A percentile compares a stretch with the other conserved stretches of the same genome.
phyloP scores from a whole-genome alignment of 2,329 filamentous ascomycete genomes.

The Elsinoe necatrix region DNA sequence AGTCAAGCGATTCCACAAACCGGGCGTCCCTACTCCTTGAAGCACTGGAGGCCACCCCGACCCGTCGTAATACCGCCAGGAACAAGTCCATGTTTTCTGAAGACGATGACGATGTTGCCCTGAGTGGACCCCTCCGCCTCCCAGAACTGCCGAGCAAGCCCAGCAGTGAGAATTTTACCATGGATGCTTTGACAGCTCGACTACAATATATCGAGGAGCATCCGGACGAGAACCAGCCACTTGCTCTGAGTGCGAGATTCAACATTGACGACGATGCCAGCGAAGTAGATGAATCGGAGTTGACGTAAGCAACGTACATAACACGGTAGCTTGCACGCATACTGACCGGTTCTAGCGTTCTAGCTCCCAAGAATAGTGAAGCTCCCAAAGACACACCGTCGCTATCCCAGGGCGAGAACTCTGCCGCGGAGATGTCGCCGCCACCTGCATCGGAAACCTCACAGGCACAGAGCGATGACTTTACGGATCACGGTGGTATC shows the following conservation, averaged over 20 bases:
- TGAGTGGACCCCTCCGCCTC: constrained; percentile 31
- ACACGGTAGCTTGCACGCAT: neutral
- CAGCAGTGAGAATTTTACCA: constrained; percentile 29
- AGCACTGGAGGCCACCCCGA: constrained; percentile 30
- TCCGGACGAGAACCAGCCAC: constrained; percentile 27
- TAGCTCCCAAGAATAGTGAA: neutral
- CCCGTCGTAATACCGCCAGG: constrained; percentile 29
- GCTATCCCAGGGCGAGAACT: constrained; percentile 5
- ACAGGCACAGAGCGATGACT: constrained; percentile 17
- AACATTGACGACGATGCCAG: constrained; percentile 1
- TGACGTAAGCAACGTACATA: neutral
- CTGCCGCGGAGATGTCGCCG: constrained; percentile 14
- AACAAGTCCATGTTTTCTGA: constrained; percentile 26
- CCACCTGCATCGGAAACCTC: constrained; percentile 11
- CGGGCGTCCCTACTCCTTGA: constrained; percentile 21
- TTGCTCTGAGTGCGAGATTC: constrained; percentile 21
- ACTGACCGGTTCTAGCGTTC: neutral
- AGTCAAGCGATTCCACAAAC: constrained; percentile 22
- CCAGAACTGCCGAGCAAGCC: constrained; percentile 29
- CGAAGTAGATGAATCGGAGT: constrained; percentile 7
- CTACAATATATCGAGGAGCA: constrained; percentile 28
- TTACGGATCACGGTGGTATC: constrained; percentile 28
- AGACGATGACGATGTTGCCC: constrained; percentile 26
- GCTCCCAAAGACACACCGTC: neutral
- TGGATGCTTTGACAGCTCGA: constrained; percentile 27